Evolutionary conservation across 495 filamentous ascomycete species (phyloP), one percentile per base, ranked within the genome.

Genomic region (Hypoxylon lienhwacheense): DNA sequence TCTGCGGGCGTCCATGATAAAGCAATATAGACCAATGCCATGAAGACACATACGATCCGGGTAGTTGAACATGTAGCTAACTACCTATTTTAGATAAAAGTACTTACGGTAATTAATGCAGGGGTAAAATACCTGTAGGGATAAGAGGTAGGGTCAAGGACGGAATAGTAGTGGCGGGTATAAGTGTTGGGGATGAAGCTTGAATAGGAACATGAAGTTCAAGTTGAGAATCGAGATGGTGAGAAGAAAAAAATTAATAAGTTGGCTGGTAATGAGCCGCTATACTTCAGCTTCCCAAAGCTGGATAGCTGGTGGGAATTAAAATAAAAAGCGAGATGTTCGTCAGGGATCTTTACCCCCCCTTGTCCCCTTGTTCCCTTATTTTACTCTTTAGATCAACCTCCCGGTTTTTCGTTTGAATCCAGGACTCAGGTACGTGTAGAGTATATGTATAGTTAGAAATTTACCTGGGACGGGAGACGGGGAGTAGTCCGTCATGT

Each of bases 11-110:
- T 50, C 66, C 65, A 66, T 57, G 63, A 59, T 61, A 66, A 50
- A n/a, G n/a, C n/a, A n/a, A n/a, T n/a, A 51, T 44, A 53, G 62
- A 61, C 75, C 72, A 77, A 76, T 78, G 66, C 65, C 59, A 55
- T 62, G 64, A 61, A 70, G 67, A 73, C 74, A 75, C 70, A 78
- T 76, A 71, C 69, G 61, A 63, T 52, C 49, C 65, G 63, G 68
- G 61, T 48, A 46, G 36, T 29, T 51, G 46, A 41, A 49, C 19
- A 43, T 46, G 51, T 34, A n/a, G n/a, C 24, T 17, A n/a, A 10
- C 28, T 37, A 53, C 20, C 40, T 54, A 47, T n/a, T n/a, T n/a
- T n/a, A n/a, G n/a, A n/a, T n/a, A n/a, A n/a, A n/a, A n/a, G n/a
- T n/a, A n/a, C n/a, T n/a, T 44, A 21, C 14, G 34, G 46, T 40